These are phyloP conservation scores for Lasiosphaeris hirsuta DNA, from an alignment of 495 filamentous ascomycete genomes.

Conservation along the genomic window DNA sequence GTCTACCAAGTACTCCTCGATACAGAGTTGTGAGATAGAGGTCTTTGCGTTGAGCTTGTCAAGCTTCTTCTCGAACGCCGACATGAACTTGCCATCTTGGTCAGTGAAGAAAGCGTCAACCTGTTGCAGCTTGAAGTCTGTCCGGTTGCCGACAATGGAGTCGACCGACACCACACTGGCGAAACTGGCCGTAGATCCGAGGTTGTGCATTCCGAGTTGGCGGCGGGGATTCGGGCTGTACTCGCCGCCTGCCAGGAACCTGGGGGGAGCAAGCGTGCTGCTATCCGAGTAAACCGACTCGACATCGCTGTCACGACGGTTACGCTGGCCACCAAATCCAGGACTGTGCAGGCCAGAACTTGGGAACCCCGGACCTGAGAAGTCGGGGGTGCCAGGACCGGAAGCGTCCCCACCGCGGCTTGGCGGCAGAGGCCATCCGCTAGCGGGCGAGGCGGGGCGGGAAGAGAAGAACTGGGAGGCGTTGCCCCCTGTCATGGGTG, in stretches of 20 bases:
- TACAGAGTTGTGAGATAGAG: slow-evolving; percentile 52
- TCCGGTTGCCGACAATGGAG: slow-evolving; percentile 11
- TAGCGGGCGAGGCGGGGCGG: slow-evolving; percentile 2
- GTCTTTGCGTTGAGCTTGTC: slow-evolving; percentile 50
- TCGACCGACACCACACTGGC: slow-evolving; percentile 12
- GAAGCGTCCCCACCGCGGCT: neutral
- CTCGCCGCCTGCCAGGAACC: slow-evolving; percentile 7
- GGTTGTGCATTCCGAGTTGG: too few relatives aligned
- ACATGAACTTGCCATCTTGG: slow-evolving; percentile 49
- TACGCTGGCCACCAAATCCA: neutral
- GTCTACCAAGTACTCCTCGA: slow-evolving; percentile 58
- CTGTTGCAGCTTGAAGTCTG: slow-evolving; percentile 47
- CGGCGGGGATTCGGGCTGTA: neutral
- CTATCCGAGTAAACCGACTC: slow-evolving; percentile 11
- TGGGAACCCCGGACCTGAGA: neutral
- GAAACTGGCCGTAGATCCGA: neutral
- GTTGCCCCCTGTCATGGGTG: neutral
- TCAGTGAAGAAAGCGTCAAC: slow-evolving; percentile 65
- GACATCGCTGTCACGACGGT: slow-evolving; percentile 6
- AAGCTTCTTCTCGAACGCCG: slow-evolving; percentile 51
- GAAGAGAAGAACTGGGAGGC: slow-evolving; percentile 1
- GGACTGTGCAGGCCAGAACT: neutral
- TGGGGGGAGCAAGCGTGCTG: slow-evolving; percentile 7
- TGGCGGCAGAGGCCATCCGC: slow-evolving; percentile 3
- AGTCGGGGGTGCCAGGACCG: neutral